phyloP scores from a whole-genome alignment of 768 basidiomycete genomes.

The Nidularia pulvinata region DNA sequence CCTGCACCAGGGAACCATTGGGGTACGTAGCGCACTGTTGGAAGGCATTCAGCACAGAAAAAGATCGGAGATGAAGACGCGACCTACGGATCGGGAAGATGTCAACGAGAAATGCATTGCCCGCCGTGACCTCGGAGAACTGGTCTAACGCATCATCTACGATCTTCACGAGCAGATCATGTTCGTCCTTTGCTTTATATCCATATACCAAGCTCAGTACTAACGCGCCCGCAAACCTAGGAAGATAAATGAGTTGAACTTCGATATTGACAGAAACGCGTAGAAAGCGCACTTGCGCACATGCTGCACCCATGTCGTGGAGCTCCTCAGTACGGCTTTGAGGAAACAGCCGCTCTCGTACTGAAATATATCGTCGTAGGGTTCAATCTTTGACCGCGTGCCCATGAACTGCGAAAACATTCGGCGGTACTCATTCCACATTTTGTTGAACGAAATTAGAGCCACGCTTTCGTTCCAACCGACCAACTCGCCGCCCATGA shows the following conservation, averaged over 20 bases:
- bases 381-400: conserved; percentile 12
- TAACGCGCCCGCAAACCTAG: neutral
- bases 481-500: conserved; percentile 23
- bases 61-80: too few relatives aligned
- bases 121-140: conserved; percentile 12
- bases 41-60: neutral
- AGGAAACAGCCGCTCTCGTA: conserved; percentile 2
- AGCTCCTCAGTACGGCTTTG: neutral
- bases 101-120: conserved; percentile 23
- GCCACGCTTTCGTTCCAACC: conserved; percentile 14
- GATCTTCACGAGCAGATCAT: conserved; percentile 18
- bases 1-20: neutral
- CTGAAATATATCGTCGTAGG: conserved; percentile 8
- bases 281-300: neutral
- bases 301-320: neutral
- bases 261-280: neutral
- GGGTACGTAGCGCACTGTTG: neutral
- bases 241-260: neutral
- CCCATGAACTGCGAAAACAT: conserved; percentile 14
- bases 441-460: conserved; percentile 9
- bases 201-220: neutral
- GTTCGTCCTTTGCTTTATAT: conserved; percentile 6
- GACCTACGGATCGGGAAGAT: conserved; percentile 19
- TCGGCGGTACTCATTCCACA: conserved; percentile 14
- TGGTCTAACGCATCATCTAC: conserved; percentile 18